Conservation (phyloP, 257 asterid genomes). For the Nicotiana benthamiana region DNA sequence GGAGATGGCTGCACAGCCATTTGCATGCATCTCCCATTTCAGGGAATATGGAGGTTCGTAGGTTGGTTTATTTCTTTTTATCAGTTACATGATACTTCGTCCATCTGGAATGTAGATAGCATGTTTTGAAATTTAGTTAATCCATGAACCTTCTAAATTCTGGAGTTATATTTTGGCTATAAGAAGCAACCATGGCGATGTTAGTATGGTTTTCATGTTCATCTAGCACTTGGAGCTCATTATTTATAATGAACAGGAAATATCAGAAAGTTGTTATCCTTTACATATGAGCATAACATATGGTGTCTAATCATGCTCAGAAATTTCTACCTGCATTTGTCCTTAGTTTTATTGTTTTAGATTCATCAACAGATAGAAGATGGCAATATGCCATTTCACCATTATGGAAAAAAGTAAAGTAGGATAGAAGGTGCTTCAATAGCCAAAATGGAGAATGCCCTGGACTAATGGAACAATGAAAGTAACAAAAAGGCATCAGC, state of each 20-base stretch:
- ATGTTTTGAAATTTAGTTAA: neutral
- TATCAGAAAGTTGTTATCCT: neutral
- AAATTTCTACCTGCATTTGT: neutral
- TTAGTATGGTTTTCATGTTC: neutral
- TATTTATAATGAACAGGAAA: neutral
- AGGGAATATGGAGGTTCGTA: slow-evolving; percentile 84
- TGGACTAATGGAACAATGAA: neutral
- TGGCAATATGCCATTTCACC: neutral
- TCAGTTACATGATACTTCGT: neutral
- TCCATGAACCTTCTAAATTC: neutral
- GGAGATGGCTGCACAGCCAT: slow-evolving; percentile 98
- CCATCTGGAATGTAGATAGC: neutral
- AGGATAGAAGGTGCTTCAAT: neutral
- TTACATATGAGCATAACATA: neutral
- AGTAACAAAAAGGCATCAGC: neutral
- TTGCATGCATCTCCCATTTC: slow-evolving; percentile 97
- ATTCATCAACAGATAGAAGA: neutral
- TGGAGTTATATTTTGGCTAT: neutral
- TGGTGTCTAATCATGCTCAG: neutral
- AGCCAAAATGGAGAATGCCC: neutral
- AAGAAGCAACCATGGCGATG: neutral
- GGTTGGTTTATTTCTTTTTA: neutral
- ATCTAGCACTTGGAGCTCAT: neutral
- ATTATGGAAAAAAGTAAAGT: neutral
- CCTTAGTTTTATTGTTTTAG: neutral